phyloP scores from a whole-genome alignment of 164 flowering plant genomes.

The Nelumbo lutea region DNA sequence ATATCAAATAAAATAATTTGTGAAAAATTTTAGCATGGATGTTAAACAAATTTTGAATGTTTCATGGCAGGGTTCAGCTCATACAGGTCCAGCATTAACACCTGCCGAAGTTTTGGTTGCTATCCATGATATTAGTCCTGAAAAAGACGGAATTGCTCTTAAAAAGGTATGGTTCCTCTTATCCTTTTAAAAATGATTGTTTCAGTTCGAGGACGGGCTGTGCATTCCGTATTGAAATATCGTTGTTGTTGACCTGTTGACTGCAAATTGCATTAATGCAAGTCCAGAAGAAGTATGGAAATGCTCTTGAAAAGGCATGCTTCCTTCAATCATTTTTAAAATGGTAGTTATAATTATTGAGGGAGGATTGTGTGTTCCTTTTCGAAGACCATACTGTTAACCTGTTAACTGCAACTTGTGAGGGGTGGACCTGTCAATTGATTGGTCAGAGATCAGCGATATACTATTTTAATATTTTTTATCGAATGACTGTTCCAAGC shows the following conservation, averaged over 20 bases:
- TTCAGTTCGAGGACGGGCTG: background rate
- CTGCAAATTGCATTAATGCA: background rate
- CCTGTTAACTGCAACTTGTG: background rate
- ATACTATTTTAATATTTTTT: background rate
- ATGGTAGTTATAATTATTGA: background rate
- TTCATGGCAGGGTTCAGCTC: constrained; percentile 90
- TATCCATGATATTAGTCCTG: constrained; percentile 81
- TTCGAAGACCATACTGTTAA: background rate
- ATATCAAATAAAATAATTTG: background rate
- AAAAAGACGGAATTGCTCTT: constrained; percentile 80
- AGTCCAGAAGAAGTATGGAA: constrained; percentile 76
- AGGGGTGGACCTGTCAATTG: background rate
- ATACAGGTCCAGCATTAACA: constrained; percentile 95
- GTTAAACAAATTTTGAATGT: background rate
- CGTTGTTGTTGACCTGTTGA: background rate
- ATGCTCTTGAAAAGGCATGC: constrained; percentile 83
- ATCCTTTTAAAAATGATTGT: background rate
- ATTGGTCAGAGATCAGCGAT: background rate
- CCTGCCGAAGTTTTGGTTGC: constrained; percentile 97
- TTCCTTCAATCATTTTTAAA: background rate
- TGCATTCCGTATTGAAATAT: background rate
- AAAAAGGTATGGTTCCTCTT: constrained; percentile 58
- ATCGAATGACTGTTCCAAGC: background rate
- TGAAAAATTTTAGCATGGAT: background rate
- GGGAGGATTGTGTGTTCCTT: background rate